Evolutionary conservation across 495 filamentous ascomycete genomes (phyloP), one percentile per base, ranked within the genome.

Genomic region (Lasiosphaeris hirsuta): DNA sequence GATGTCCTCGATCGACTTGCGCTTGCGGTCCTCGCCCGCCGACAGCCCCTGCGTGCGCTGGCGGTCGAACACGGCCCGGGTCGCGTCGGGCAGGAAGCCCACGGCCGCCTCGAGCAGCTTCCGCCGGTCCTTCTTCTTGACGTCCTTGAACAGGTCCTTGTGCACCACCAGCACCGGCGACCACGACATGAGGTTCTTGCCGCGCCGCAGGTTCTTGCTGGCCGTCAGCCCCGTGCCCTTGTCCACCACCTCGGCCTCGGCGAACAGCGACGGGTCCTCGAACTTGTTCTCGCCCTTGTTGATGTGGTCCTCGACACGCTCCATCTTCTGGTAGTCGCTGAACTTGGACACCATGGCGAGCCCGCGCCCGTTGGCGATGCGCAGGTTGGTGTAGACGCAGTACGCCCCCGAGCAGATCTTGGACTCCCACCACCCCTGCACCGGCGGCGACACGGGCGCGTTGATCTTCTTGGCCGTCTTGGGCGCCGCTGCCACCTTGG

Each of bases 341-440:
- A 43, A 34, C 7, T 47, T 61, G 10, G 69, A 72, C 0, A 73
- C 57, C 2, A 69, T 36, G 8, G 61, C 63, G 10, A 72, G 56
- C 10, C 69, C 71, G 8, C 66, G 60, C 7, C 64, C 63, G 3
- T 59, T 51, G n/a, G 59, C 57, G 14, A 70, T 15, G 4, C 47
- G 39, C 0, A 37, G 67, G 60, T 72, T 74, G 23, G 68, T 66
- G 46, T 63, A 71, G 56, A 74, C 58, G 58, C 71, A 74, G 63
- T 61, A 74, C n/a, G 50, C 35, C 18, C 56, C 62, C 18, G 59
- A 38, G 57, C 71, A 74, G 58, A 63, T 63, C 17, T 66, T 61
- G 57, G 67, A 58, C 9, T 64, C 39, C 52, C 60, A 65, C 69
- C 69, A 72, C 0, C 62, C 64, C 4, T 62, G 30, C 13, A 60